Conservation (phyloP, 768 basidiomycete genomes). For the Tylopilus sp. region DNA sequence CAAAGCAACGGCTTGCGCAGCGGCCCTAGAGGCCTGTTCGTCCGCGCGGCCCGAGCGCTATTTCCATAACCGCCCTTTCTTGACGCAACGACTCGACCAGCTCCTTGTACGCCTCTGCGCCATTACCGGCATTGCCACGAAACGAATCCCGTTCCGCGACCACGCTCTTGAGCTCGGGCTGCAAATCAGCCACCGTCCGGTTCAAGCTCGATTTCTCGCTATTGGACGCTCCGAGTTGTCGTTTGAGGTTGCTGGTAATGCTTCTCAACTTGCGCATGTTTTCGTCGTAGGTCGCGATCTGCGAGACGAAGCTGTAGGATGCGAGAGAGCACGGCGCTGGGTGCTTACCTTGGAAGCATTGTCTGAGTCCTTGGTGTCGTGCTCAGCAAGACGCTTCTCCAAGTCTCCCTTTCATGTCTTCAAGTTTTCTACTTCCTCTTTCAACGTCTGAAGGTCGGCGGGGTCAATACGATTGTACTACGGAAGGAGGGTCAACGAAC, state of each 20-base stretch:
- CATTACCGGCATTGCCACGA: constrained; percentile 13
- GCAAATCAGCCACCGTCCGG: constrained; percentile 23
- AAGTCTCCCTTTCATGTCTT: constrained; percentile 41
- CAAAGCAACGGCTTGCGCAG: constrained; percentile 9
- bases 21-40: constrained; percentile 32
- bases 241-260: constrained; percentile 21
- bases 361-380: constrained; percentile 30
- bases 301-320: neutral
- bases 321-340: no score
- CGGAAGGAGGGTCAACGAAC: neutral
- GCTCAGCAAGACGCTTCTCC: constrained; percentile 29
- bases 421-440: constrained; percentile 62
- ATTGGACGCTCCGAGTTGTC: constrained; percentile 24
- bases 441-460: constrained; percentile 74
- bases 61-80: constrained; percentile 39
- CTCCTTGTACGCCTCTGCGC: constrained; percentile 24
- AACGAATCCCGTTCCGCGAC: constrained; percentile 29
- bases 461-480: constrained; percentile 90
- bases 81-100: constrained; percentile 36
- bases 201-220: constrained; percentile 30
- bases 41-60: constrained; percentile 37
- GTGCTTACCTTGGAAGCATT: constrained; percentile 32
- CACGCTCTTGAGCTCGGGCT: constrained; percentile 28
- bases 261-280: constrained; percentile 38
- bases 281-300: constrained; percentile 46